Conservation (phyloP, 1,284 basidiomycete genomes). For the Trametes hirsuta region DNA sequence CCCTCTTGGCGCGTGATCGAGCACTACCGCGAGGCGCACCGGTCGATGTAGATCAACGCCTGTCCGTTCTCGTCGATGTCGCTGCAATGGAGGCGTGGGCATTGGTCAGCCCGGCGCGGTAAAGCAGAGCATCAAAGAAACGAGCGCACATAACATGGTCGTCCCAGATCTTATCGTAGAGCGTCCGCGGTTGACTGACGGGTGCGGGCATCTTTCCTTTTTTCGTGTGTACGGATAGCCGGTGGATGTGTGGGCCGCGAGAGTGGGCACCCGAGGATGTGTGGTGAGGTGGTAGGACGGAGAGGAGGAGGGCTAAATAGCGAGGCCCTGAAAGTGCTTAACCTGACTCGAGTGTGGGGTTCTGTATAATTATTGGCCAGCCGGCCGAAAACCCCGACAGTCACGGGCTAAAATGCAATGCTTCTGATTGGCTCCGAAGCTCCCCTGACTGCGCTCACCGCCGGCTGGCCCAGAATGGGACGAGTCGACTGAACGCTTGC, state of each 20-base stretch:
- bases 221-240: background rate
- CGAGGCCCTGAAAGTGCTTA: too few relatives aligned
- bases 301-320: too few relatives aligned
- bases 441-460: too few relatives aligned
- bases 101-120: background rate
- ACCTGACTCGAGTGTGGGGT: too few relatives aligned
- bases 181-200: conserved; percentile 69
- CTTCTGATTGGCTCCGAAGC: background rate
- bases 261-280: too few relatives aligned
- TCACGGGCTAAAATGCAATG: too few relatives aligned
- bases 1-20: background rate
- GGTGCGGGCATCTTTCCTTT: conserved; percentile 55
- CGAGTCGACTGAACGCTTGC: too few relatives aligned
- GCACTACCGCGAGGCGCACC: conserved; percentile 47
- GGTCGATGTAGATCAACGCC: conserved; percentile 91
- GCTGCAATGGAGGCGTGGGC: conserved; percentile 40
- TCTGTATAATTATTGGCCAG: too few relatives aligned
- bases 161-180: conserved; percentile 97
- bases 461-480: too few relatives aligned
- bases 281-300: too few relatives aligned
- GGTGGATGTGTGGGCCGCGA: background rate
- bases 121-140: background rate
- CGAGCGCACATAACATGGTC: conserved; percentile 85
- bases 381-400: too few relatives aligned
- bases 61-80: conserved; percentile 82